A percentile compares a stretch with the other conserved stretches of the same genome.
phyloP scores from a whole-genome alignment of 495 filamentous ascomycete genomes.

The Penicillium coprophilum region DNA sequence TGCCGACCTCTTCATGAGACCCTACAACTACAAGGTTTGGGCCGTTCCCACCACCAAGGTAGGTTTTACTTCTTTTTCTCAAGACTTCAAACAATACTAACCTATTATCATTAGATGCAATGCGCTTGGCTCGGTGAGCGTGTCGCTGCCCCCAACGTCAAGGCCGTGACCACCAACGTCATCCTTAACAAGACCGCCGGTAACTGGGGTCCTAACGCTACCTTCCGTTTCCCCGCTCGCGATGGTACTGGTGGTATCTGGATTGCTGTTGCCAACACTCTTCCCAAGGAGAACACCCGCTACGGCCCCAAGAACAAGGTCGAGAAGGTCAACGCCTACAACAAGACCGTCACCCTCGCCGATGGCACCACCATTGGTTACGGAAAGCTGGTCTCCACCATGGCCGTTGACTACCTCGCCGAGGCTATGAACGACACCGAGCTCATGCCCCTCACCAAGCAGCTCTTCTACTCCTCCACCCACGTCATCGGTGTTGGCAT shows the following conservation, averaged over 20 bases:
- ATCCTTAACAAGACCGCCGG: slow-evolving; percentile 95
- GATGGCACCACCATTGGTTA: slow-evolving; percentile 92
- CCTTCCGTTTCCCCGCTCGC: slow-evolving; percentile 95
- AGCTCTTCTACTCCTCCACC: slow-evolving; percentile 94
- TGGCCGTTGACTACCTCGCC: slow-evolving; percentile 89
- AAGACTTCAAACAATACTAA: not conserved
- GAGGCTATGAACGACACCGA: slow-evolving; percentile 86
- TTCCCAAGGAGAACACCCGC: slow-evolving; percentile 86
- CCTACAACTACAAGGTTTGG: slow-evolving; percentile 99
- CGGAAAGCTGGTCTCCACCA: slow-evolving; percentile 89
- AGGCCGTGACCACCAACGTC: slow-evolving; percentile 90
- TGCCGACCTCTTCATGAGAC: slow-evolving; percentile 96
- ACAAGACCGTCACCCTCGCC: slow-evolving; percentile 76
- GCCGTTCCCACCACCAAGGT: slow-evolving; percentile 98
- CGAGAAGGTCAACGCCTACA: slow-evolving; percentile 76
- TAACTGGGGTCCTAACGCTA: slow-evolving; percentile 97
- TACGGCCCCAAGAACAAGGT: slow-evolving; percentile 87
- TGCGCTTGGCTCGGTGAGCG: slow-evolving; percentile 98
- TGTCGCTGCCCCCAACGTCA: slow-evolving; percentile 95
- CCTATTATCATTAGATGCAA: slow-evolving; percentile 75
- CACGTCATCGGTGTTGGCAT: slow-evolving; percentile 97
- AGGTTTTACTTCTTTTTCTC: slow-evolving; percentile 23
- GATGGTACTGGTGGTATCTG: slow-evolving; percentile 98
- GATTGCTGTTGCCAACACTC: slow-evolving; percentile 93
- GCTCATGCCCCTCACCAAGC: slow-evolving; percentile 79